These are phyloP conservation scores for Penicillium freii DNA, from an alignment of 2,329 filamentous ascomycete genomes.

Conservation along the genomic window DNA sequence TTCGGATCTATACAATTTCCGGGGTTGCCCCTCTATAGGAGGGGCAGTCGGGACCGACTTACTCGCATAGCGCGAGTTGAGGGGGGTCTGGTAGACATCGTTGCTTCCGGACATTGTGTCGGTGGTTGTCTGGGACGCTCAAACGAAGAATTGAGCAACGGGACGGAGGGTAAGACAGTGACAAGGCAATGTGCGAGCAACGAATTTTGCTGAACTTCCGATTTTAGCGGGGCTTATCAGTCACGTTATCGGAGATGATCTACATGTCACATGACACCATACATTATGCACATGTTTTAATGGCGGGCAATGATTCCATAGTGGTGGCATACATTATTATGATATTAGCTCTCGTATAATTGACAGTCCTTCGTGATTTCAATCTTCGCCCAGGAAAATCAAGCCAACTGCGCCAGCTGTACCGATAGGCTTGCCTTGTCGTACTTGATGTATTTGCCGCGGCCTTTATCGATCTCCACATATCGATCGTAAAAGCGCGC, in stretches of 20 bases:
- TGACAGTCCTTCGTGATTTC: not conserved
- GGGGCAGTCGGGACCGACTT: slow-evolving; percentile 22
- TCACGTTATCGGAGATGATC: slow-evolving; percentile 35
- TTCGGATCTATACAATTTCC: slow-evolving; percentile 9
- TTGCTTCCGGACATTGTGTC: slow-evolving; percentile 42
- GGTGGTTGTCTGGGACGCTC: slow-evolving; percentile 17
- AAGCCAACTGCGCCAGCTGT: slow-evolving; percentile 45
- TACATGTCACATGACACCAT: slow-evolving; percentile 10
- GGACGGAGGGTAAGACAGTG: slow-evolving; percentile 13
- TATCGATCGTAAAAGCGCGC: slow-evolving; percentile 95
- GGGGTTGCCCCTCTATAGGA: slow-evolving; percentile 13
- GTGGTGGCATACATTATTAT: not conserved
- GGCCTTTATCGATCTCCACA: slow-evolving; percentile 95
- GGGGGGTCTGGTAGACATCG: slow-evolving; percentile 65
- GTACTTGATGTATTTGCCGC: slow-evolving; percentile 97
- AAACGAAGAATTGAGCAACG: slow-evolving; percentile 25
- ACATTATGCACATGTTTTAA: not conserved
- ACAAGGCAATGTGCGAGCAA: slow-evolving; percentile 23
- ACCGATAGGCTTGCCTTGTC: slow-evolving; percentile 79
- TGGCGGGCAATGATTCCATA: not conserved
- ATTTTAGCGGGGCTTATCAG: slow-evolving; percentile 39
- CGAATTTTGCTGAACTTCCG: slow-evolving; percentile 32
- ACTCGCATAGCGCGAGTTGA: slow-evolving; percentile 71
- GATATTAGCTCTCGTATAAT: slow-evolving; percentile 10
- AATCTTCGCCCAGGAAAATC: not conserved